These are phyloP conservation scores for Paraurostyla sp. DNA, from an alignment of 73 alveolate species.

Conservation along the genomic window DNA sequence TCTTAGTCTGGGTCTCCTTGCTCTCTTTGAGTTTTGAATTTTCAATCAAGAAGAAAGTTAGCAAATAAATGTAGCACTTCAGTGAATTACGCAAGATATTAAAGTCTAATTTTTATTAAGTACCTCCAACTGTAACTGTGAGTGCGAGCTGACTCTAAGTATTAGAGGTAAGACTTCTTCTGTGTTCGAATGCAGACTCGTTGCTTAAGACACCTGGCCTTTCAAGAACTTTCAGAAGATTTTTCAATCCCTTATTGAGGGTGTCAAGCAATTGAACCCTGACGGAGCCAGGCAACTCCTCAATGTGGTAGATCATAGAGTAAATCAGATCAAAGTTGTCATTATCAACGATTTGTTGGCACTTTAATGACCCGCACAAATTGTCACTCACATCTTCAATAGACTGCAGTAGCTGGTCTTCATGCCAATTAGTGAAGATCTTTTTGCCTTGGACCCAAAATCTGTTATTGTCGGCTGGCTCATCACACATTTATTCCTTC, in stretches of 20 bases:
- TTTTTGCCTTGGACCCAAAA: conserved; percentile 35
- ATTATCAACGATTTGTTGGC: conserved; percentile 43
- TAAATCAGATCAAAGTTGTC: conserved; percentile 60
- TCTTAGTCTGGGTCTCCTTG: conserved; percentile 4
- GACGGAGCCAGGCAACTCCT: conserved; percentile 27
- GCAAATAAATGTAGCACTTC: conserved; percentile 41
- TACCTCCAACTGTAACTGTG: not conserved
- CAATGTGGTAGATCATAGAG: conserved; percentile 50
- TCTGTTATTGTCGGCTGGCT: conserved; percentile 47
- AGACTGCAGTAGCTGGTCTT: not conserved
- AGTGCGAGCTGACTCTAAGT: not conserved
- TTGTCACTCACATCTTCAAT: conserved; percentile 34
- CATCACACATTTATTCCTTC: conserved; percentile 39
- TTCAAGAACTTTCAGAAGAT: not conserved
- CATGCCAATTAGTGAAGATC: not conserved
- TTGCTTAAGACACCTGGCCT: not conserved
- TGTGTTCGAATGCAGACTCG: not conserved
- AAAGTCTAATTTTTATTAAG: not conserved
- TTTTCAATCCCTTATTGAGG: not conserved
- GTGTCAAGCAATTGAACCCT: not conserved
- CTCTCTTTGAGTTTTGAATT: conserved; percentile 49
- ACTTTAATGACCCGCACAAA: conserved; percentile 42
- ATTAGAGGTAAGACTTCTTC: conserved; percentile 5
- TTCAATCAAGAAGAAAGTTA: conserved; percentile 49
- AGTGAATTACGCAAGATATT: conserved; percentile 37